A percentile compares a stretch with the other conserved stretches of the same genome.
phyloP scores from a whole-genome alignment of 495 filamentous ascomycete species.

The Penicillium desertorum region DNA sequence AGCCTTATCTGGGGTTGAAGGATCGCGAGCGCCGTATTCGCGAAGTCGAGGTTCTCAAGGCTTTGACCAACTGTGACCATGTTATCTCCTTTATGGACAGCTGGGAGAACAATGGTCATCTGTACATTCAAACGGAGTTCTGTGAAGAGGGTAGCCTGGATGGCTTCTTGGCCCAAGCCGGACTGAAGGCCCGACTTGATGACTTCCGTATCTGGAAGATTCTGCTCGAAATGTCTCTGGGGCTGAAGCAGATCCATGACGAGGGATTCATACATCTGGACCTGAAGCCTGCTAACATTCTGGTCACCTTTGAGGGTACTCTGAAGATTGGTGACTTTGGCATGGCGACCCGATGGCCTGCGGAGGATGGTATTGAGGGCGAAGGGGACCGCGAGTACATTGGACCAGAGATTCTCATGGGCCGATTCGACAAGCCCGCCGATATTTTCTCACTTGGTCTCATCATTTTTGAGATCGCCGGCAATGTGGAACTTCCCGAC shows the following conservation, averaged over 20 bases:
- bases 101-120: constrained; percentile 78
- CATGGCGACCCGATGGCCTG: constrained; percentile 80
- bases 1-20: constrained; percentile 68
- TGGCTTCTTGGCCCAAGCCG: constrained; percentile 73
- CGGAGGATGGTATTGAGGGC: constrained; percentile 70
- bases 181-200: constrained; percentile 80
- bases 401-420: constrained; percentile 82
- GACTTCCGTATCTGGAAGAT: constrained; percentile 99
- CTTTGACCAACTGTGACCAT: constrained; percentile 73
- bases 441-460: constrained; percentile 93
- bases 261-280: constrained; percentile 90
- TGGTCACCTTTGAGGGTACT: constrained; percentile 86
- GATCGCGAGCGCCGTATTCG: constrained; percentile 76
- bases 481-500: constrained; percentile 86
- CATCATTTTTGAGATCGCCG: constrained; percentile 90
- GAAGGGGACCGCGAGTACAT: constrained; percentile 97
- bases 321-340: constrained; percentile 97
- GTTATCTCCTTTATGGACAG: constrained; percentile 74
- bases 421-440: constrained; percentile 81
- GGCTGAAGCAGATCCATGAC: constrained; percentile 83
- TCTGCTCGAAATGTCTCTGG: constrained; percentile 75
- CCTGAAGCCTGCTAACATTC: constrained; percentile 90
- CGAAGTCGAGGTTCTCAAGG: constrained; percentile 74
- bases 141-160: constrained; percentile 91
- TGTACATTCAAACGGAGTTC: constrained; percentile 97